phyloP scores from a whole-genome alignment of 257 asterid species.

The Sherardia arvensis region DNA sequence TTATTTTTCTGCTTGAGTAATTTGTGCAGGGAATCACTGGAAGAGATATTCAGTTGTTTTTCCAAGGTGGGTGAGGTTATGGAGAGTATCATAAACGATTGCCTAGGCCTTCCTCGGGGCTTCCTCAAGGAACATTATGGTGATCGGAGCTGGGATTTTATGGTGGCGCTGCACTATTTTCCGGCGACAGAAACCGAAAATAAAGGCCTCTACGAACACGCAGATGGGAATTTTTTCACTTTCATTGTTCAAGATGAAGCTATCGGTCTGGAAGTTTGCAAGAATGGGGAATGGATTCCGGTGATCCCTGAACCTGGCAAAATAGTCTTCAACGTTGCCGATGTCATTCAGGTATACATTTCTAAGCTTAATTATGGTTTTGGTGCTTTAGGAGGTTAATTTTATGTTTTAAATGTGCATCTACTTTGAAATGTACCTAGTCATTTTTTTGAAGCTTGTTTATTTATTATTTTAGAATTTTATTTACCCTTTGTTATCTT shows the following conservation, averaged over 20 bases:
- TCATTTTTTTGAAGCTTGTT: too few species aligned
- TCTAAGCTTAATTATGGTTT: background rate
- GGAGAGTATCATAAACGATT: slow-evolving; percentile 43
- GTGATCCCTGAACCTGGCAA: slow-evolving; percentile 26
- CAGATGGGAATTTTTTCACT: slow-evolving; percentile 39
- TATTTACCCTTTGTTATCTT: too few species aligned
- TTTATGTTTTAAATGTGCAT: too few species aligned
- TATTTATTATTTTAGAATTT: too few species aligned
- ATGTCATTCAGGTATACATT: slow-evolving; percentile 31
- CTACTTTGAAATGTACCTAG: too few species aligned
- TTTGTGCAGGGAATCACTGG: slow-evolving; percentile 28
- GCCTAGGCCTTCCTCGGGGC: slow-evolving; percentile 37
- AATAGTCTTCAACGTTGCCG: slow-evolving; percentile 34
- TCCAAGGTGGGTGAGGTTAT: slow-evolving; percentile 23
- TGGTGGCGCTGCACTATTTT: slow-evolving; percentile 36
- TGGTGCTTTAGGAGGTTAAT: too few species aligned
- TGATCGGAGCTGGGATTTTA: slow-evolving; percentile 50
- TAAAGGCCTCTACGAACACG: slow-evolving; percentile 32
- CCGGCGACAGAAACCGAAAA: slow-evolving; percentile 34
- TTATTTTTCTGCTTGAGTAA: background rate
- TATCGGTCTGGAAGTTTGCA: slow-evolving; percentile 47
- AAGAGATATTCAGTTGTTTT: slow-evolving; percentile 31
- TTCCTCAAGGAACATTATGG: slow-evolving; percentile 37
- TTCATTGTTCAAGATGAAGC: slow-evolving; percentile 47
- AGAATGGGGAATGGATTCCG: slow-evolving; percentile 37